Evolutionary conservation across 2,329 filamentous ascomycete species (phyloP), one percentile per base, ranked within the genome.

Genomic region (Alternaria alternata): DNA sequence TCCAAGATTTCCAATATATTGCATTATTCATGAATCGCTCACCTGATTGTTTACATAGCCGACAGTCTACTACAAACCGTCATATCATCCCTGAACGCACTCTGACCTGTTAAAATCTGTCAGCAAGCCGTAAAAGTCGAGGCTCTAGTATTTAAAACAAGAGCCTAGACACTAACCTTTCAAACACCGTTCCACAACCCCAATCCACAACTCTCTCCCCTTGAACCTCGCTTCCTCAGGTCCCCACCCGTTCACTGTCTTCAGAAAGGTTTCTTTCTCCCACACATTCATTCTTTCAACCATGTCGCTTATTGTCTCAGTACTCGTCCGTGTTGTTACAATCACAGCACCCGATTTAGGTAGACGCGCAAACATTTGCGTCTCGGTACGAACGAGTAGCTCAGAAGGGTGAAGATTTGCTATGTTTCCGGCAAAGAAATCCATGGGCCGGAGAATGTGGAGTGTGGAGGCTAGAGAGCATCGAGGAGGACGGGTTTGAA

Each of bases 321-420:
- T 70, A 8, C 78, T 79, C 0, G 84, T 85, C 61, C 82, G 81
- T 8, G 85, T 83, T 0, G 81, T 81, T 63, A 86, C 84, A 4
- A 86, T 73, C 1, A 86, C 78, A 0, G 82, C 79, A 0, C 76
- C 77, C 0, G 79, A 80, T 2, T 75, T 75, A 2, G 80, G 80
- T 7, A 86, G 66, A 1, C 80, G 73, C 5, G 78, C 79, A 62
- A 86, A 86, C 0, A 81, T 84, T 62, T 86, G 84, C 16, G 81
- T 73, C 65, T 86, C 84, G 20, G 80, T 78, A 5, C 84, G 80
- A 41, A 86, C 75, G 51, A 83, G 72, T 20, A 86, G 79, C 28
- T 83, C 75, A 0, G 78, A 20, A 0, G 71, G 76, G 60, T 9
- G 67, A 0, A 76, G 76, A 73, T 64, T 61, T 9, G 39, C 51